These are phyloP conservation scores for Apiospora marii DNA, from an alignment of 2,329 filamentous ascomycete species.

Conservation along the genomic window DNA sequence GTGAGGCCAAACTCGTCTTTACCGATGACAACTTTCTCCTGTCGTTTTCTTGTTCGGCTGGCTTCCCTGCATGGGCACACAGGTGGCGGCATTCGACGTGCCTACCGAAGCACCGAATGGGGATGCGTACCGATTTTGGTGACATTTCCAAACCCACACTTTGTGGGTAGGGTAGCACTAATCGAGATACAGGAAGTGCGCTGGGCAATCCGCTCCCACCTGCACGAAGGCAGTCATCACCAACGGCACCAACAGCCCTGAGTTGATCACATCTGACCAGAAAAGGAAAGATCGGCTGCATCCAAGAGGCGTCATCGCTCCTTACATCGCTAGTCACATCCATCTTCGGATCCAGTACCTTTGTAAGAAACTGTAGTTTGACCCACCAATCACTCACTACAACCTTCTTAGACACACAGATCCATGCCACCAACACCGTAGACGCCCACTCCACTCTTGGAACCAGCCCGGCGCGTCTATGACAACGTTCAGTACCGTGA, in stretches of 20 bases:
- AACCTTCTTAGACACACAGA: constrained; percentile 11
- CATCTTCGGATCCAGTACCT: not conserved
- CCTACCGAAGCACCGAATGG: constrained; percentile 10
- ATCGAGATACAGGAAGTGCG: constrained; percentile 8
- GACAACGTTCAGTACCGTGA: too few species aligned
- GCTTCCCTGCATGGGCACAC: constrained; percentile 3
- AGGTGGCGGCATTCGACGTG: not conserved
- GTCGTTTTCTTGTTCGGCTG: constrained; percentile 10
- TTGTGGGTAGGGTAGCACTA: not conserved
- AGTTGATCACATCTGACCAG: not conserved
- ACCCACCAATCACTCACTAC: not conserved
- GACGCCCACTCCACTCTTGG: not conserved
- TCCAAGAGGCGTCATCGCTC: constrained; percentile 1
- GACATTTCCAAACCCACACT: not conserved
- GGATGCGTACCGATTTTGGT: constrained; percentile 10
- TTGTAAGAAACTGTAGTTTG: not conserved
- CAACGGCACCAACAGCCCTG: too few species aligned
- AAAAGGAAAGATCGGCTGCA: constrained; percentile 8
- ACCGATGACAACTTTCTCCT: constrained; percentile 10
- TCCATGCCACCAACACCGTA: not conserved
- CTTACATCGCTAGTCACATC: not conserved
- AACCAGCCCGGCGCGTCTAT: too few species aligned
- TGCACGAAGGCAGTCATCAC: too few species aligned
- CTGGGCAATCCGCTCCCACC: too few species aligned
- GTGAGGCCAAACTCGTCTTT: constrained; percentile 3